Evolutionary conservation across 2,329 filamentous ascomycete genomes (phyloP), one percentile per base, ranked within the genome.

Genomic region (Clonostachys rhizophaga): DNA sequence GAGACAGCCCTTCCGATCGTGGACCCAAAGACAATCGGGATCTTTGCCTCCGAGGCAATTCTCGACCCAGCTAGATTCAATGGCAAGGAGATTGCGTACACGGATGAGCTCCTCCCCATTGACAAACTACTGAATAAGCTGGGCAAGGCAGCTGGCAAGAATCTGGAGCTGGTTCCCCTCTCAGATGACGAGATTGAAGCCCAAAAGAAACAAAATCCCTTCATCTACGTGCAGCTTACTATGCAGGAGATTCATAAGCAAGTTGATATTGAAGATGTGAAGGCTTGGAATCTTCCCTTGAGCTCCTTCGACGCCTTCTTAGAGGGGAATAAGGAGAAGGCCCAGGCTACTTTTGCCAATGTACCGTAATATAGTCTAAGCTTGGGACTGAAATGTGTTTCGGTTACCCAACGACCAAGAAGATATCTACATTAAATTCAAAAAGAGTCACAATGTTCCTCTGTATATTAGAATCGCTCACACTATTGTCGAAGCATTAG

Each of bases 1-100:
- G 62, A 65, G n/a, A 67, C 63, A 0, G 12, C 57, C 2, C 49
- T 79, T 2, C 67, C 72, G 1, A 56, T 75, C 50, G 59, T 76
- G 6, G 74, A 77, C 51, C 63, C 68, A 0, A 59, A 67, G 6
- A 75, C 78, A 30, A 74, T 79, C 42, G 76, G 69, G 1, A 59
- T 53, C 8, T 74, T 77, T 52, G 66, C 65, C 5, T 62, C 63
- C 8, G 68, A 68, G 1, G 73, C 71, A 0, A 60, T 79, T n/a
- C 52, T 68, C 2, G 59, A 75, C 4, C 68, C 72, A 0, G 50
- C 40, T 8, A 61, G 59, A 37, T 79, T 75, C 49, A 43, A 65
- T 33, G 56, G 54, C 17, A 55, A 68, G 49, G 65, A 64, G 34
- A 60, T 79, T 18, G 54, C 57, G 11, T 52, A 77, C 13, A 69